Base-by-base conservation (phyloP, 768 basidiomycete genomes). In the Amanita pallidorosea region DNA sequence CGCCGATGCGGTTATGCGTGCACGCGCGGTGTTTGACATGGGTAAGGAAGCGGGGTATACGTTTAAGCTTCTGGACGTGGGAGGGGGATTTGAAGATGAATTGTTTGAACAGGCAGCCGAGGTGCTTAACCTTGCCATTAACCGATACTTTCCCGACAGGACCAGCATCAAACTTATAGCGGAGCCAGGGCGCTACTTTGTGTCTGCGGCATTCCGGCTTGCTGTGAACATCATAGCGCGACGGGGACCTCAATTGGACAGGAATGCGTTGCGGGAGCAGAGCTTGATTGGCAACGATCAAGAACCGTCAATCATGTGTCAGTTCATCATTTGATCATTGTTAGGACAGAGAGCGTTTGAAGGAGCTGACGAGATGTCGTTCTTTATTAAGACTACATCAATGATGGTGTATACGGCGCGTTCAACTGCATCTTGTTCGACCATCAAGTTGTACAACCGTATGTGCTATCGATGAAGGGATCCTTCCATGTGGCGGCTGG, bases 351-450 rank as follows among this genome's bases (percentile, higher is more conserved):
- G 51, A 45, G 12, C 51, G 33, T 27, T 34, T 45, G 44, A 38
- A 44, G 43, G 52, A 29, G 33, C 50, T 51, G 50, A 51, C 50
- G 50, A 42, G 11, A 44, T 29, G 41, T 46, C 49, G 49, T 51
- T 53, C 47, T 51, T 53, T 49, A 37, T 56, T 27, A 35, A 96
- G 93, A 97, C 73, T 98, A 98, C 73, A 92, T 98, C 78, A 98
- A 97, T 70, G 95, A 98, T 65, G 96, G 96, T 40, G 92, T 99
- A 36, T 99, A 99, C 66, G 93, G 95, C 46, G 82, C 91, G 18
- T 93, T 94, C 74, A 93, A 94, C 73, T 93, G 89, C 70, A 93
- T 93, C 68, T 74, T 98, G 62, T 98, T 97, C 68, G 96, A 98
- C 68, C 96, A 99, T 68, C 93, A 95, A 63, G 74, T 76, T 52